phyloP scores from a whole-genome alignment of 2,329 filamentous ascomycete species.

The Ophiobolus disseminans region DNA sequence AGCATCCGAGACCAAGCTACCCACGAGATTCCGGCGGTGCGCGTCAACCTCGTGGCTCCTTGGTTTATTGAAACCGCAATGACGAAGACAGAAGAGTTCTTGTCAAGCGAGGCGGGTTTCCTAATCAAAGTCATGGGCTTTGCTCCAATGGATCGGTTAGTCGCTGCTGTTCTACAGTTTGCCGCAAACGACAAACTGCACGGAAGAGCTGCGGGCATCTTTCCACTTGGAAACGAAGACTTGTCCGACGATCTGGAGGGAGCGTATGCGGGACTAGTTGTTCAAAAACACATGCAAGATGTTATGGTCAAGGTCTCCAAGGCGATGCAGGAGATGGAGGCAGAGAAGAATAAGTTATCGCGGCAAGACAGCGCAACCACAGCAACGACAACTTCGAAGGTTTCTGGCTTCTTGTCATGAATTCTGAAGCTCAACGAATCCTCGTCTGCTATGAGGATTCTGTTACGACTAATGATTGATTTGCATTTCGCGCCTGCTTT shows the following conservation, averaged over 20 bases:
- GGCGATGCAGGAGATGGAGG: conserved; percentile 7
- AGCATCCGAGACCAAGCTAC: conserved; percentile 25
- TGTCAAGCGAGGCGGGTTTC: conserved; percentile 16
- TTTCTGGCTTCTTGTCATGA: too few relatives aligned
- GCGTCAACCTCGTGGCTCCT: conserved; percentile 39
- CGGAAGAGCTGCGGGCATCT: conserved; percentile 26
- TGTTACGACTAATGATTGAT: too few relatives aligned
- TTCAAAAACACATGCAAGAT: conserved; percentile 14
- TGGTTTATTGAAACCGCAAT: conserved; percentile 35
- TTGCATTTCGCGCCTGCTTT: too few relatives aligned
- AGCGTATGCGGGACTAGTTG: conserved; percentile 13
- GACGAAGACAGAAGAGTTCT: conserved; percentile 15
- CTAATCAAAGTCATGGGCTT: conserved; percentile 21
- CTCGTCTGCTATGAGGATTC: too few relatives aligned
- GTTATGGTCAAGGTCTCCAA: conserved; percentile 9
- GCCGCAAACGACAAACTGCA: conserved; percentile 18
- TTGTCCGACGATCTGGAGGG: conserved; percentile 32
- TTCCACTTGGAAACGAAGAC: conserved; percentile 25
- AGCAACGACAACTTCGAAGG: conserved; percentile 19
- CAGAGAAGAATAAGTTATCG: conserved; percentile 6
- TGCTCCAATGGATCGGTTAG: conserved; percentile 28
- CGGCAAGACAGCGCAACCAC: conserved; percentile 5
- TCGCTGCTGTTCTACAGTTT: conserved; percentile 27
- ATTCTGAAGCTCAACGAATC: conserved; percentile 1
- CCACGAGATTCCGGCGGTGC: conserved; percentile 14